Percentiles rank a stretch among this genome's conserved stretches.
Conservation (phyloP, 2,329 filamentous ascomycete genomes). For the Fusarium torulosum region DNA sequence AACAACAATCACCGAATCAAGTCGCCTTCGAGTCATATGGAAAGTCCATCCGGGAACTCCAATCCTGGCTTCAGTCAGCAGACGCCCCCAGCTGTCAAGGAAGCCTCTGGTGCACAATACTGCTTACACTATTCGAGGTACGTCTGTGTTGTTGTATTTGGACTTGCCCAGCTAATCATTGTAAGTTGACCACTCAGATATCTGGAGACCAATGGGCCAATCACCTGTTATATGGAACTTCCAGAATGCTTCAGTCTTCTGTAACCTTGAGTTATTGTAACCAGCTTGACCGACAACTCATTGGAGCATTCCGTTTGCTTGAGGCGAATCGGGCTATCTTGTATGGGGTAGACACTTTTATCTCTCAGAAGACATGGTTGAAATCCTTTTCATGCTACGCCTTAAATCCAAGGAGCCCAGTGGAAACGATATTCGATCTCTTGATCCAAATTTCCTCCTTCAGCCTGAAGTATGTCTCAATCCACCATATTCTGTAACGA, state of each 20-base stretch:
- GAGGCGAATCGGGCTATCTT: constrained; percentile 46
- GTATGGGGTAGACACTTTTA: constrained; percentile 42
- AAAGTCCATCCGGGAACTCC: constrained; percentile 34
- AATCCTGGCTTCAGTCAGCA: constrained; percentile 6
- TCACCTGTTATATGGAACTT: constrained; percentile 49
- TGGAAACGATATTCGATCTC: constrained; percentile 12
- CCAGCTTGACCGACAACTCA: constrained; percentile 24
- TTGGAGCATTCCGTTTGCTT: constrained; percentile 39
- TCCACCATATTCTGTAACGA: rapidly evolving
- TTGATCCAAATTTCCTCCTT: constrained; percentile 38
- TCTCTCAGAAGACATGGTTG: constrained; percentile 25
- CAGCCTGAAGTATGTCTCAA: constrained; percentile 28
- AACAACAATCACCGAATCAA: not conserved
- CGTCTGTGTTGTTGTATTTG: rapidly evolving
- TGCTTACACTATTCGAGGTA: constrained; percentile 49
- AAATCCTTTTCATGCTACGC: rapidly evolving
- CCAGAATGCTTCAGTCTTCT: constrained; percentile 36
- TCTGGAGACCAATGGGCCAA: constrained; percentile 45
- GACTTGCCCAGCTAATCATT: not conserved
- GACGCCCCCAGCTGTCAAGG: constrained; percentile 8
- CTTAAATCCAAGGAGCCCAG: rapidly evolving
- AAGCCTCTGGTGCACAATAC: constrained; percentile 46
- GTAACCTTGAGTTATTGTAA: not conserved
- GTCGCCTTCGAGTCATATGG: constrained; percentile 40
- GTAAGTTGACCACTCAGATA: constrained; percentile 45